Base-by-base conservation (phyloP, 768 basidiomycete genomes). In the Boletus sp. region DNA sequence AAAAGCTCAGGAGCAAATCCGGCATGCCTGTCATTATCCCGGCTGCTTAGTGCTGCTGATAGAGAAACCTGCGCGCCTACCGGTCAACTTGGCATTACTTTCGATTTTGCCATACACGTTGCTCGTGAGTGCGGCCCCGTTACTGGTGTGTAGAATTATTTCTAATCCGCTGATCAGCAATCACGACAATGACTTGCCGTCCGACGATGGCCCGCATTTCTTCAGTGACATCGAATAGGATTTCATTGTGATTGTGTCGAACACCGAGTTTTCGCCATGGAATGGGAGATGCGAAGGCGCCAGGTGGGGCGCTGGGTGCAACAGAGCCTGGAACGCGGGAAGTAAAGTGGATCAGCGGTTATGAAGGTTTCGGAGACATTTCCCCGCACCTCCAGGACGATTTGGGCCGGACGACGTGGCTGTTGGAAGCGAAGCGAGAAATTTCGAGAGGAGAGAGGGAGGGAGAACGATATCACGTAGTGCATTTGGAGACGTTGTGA, bases 381-480 rank as follows among this genome's bases (percentile, higher is more conserved):
- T 30, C 33, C 3, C 34, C 62, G 21, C n/a, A 66, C 69, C 63
- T 60, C 69, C 69, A 33, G 65, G 61, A 40, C 69, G 69, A 33
- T 46, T 69, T n/a, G 61, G 54, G 23, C 55, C 64, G 0, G 71
- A 60, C 13, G 65, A 55, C 3, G 70, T 34, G 14, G 69, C 23
- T 25, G 23, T 25, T 25, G 23, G 67, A 27, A 70, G 61, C 14
- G 69, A 72, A 2, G 72, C 79, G 32, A 87, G 72, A 11, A 87
- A 72, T 64, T 91, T 93, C 53, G 84, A 81, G 44, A 96, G 78
- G 32, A 97, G 81, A 0, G 93, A 89, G 1, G 95, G 94, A 1
- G 93, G 91, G 1, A 97, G 79, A 7, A 98, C 92, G 56, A 98
- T 95, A 64, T 98, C 95, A 25, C 92, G 85, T 2, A 98, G 78